A percentile compares a stretch with the other conserved stretches of the same genome.
Conservation (phyloP, 345 rosid species). For the Mercurialis annua region DNA sequence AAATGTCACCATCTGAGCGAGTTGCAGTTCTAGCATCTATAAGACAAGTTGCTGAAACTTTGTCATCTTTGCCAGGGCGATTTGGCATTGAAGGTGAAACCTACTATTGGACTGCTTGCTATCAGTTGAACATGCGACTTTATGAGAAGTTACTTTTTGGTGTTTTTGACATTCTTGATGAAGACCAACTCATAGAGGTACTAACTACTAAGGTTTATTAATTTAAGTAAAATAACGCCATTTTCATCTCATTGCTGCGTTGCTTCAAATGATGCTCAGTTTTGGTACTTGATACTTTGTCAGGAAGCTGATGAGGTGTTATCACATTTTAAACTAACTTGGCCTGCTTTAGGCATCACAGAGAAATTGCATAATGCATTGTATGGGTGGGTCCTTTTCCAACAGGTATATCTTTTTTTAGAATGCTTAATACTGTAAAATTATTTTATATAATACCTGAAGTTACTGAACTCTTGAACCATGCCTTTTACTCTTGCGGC, state of each 20-base stretch:
- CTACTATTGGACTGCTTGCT: constrained; percentile 69
- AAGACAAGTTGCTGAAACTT: constrained; percentile 53
- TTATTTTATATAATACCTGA: not conserved
- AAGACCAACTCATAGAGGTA: constrained; percentile 91
- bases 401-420: constrained; percentile 57
- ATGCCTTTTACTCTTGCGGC: not conserved
- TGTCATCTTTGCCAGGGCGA: constrained; percentile 58
- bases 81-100: constrained; percentile 75
- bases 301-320: constrained; percentile 73
- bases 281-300: constrained; percentile 21
- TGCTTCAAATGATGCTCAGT: constrained; percentile 13
- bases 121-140: constrained; percentile 75
- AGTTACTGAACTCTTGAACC: constrained; percentile 5
- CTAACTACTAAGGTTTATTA: constrained; percentile 22
- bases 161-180: constrained; percentile 86
- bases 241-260: constrained; percentile 4
- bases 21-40: constrained; percentile 69
- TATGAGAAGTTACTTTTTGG: constrained; percentile 73
- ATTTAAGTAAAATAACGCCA: constrained; percentile 6
- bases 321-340: constrained; percentile 57
- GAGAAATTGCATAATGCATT: constrained; percentile 67
- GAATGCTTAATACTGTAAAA: not conserved
- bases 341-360: constrained; percentile 93
- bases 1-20: constrained; percentile 69
- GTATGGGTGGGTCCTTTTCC: constrained; percentile 79